Base-by-base conservation (phyloP, 805 yeast genomes). In the Saturnispora bothae region DNA sequence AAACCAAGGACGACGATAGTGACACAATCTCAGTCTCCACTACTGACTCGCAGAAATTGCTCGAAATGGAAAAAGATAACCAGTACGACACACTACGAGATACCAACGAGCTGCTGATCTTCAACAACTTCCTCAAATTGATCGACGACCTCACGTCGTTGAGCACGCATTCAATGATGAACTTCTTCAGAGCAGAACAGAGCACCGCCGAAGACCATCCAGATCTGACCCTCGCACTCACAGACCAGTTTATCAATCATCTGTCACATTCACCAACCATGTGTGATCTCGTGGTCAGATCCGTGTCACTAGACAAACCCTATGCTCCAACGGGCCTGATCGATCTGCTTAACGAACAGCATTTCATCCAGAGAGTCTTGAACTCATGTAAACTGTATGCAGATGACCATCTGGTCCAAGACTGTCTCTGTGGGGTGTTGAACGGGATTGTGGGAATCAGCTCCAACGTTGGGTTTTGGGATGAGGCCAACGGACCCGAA, bases 221-320 rank as follows among this genome's bases (percentile, higher is more conserved):
- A 19, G 15, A 13, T 10, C 46, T 46, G 28, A 36, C 43, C 17
- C 37, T 38, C 8, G 62, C 66, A 42, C 61, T 92, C 34, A 89
- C 84, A 10, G 80, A 76, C 45, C 75, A 81, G 42, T 83, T 89
- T 53, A 58, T 89, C 45, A 69, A 64, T 32, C 94, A 88, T 56
- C 73, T 58, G 8, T 59, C 92, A 38, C 92, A 83, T 49, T 82
- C 88, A 40, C 94, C 95, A 13, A 83, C 94, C 34, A 59, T 85
- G 32, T 84, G 89, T 79, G 98, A 92, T 57, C 78, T 89, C 48
- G 61, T 92, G 35, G 68, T 92, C 35, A 77, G 89, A 52, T 73
- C 92, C 18, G 81, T 92, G 16, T 85, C 94, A 34, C 80, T 96
- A 1, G 98, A 92, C 60, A 88, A 83, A 56, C 79, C 89, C 2